phyloP scores from a whole-genome alignment of 371 early-diverging fungal species.

The Syncephalis plumigaleata region DNA sequence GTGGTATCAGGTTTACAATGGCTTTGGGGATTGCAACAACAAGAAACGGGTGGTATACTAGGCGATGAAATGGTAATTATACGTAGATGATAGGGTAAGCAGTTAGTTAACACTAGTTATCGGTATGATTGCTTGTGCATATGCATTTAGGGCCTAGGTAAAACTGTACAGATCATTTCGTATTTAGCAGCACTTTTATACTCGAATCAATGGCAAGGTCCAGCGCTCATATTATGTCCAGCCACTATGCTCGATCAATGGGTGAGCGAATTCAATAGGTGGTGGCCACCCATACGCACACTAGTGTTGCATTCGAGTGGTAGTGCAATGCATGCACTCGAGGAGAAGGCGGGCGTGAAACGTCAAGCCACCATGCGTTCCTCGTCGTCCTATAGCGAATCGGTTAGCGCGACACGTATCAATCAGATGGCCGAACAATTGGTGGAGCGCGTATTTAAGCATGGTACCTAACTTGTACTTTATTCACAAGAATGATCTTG shows the following conservation, averaged over 20 bases:
- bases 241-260: conserved; percentile 93
- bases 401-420: neutral
- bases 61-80: conserved; percentile 91
- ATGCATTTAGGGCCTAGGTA: conserved; percentile 72
- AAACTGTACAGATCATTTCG: conserved; percentile 86
- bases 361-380: too few relatives aligned
- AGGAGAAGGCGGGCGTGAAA: too few relatives aligned
- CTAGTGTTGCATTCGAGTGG: conserved; percentile 77
- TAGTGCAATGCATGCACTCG: conserved; percentile 25
- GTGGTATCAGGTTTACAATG: conserved; percentile 48
- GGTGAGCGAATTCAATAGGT: conserved; percentile 87
- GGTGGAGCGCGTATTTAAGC: neutral
- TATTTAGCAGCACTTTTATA: conserved; percentile 56
- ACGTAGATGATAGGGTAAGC: too few relatives aligned
- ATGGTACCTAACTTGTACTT: conserved; percentile 8
- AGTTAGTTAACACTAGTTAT: too few relatives aligned
- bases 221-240: conserved; percentile 79
- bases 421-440: neutral
- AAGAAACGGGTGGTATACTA: conserved; percentile 84
- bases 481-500: too few relatives aligned
- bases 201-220: conserved; percentile 29
- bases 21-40: conserved; percentile 81
- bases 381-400: too few relatives aligned
- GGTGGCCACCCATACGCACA: conserved; percentile 92
- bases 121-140: neutral